Base-by-base conservation (phyloP, 441 rosid genomes). In the Erodium moschatum region DNA sequence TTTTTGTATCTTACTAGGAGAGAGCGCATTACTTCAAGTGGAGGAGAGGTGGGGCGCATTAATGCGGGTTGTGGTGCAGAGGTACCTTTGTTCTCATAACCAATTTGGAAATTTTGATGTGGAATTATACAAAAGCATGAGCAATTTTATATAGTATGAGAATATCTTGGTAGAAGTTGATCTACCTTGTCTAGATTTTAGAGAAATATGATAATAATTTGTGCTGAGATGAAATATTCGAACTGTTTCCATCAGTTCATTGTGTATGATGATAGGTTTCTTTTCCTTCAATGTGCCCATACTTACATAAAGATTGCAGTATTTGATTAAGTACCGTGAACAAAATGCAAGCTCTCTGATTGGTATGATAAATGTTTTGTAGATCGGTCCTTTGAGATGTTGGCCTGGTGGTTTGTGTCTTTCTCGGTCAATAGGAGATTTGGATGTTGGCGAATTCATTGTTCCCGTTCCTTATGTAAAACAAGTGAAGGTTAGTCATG, bases 331-430 rank as follows among this genome's bases (percentile, higher is more conserved):
- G 1, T 64, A 74, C 40, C 10, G 18, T 67, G 16, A 42, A 72
- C 70, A 69, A 10, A 27, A 68, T 54, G 79, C 18, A 56, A 66
- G 66, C 60, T 70, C 64, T 81, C 67, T 83, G 68, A 83, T 72
- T 73, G 62, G 48, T 44, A 16, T 69, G 54, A 35, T 50, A 71
- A n/a, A 67, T 31, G 48, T 74, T 35, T 76, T 81, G 64, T 76
- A 95, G 99, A 86, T 95, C 84, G 99, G 97, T 66, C 99, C 99
- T 15, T 75, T 95, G 81, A 85, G 99, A 83, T 95, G 99, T 87
- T 95, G 99, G 99, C 99, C 99, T 44, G 99, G 99, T 74, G 99
- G 99, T 64, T 76, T 95, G 74, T 95, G 99, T 83, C 97, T 95
- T 77, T 95, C 99, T 63, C 86, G 99, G 82, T 95, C 99, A 44